phyloP scores from a whole-genome alignment of 2,329 filamentous ascomycete species.

The Coleophoma eucalyptorum region DNA sequence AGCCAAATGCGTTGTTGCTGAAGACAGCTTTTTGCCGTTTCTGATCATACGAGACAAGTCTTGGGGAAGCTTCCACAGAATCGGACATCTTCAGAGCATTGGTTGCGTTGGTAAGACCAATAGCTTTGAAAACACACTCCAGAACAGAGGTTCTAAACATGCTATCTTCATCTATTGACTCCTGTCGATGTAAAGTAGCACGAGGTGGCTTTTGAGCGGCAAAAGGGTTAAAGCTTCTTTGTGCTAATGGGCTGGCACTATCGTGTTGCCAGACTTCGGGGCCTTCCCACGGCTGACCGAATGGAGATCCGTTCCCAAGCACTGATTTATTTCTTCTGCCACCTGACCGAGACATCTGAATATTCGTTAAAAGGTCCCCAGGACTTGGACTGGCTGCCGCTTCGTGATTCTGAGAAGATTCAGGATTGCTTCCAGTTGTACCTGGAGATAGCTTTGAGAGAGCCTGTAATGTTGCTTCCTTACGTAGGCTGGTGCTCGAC shows the following conservation, averaged over 20 bases:
- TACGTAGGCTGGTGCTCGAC: conserved; percentile 71
- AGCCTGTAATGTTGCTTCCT: conserved; percentile 74
- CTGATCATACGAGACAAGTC: conserved; percentile 79
- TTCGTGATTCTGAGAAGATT: conserved; percentile 24
- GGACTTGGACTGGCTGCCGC: conserved; percentile 49
- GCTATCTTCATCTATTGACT: conserved; percentile 82
- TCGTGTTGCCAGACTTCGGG: conserved; percentile 26
- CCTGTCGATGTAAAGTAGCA: conserved; percentile 62
- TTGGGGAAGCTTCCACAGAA: conserved; percentile 82
- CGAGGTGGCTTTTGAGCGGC: conserved; percentile 42
- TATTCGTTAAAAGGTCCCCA: conserved; percentile 77
- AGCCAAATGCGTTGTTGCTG: conserved; percentile 80
- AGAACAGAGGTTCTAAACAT: conserved; percentile 87
- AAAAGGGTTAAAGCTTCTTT: conserved; percentile 53
- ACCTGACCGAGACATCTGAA: conserved; percentile 62
- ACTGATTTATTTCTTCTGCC: conserved; percentile 35
- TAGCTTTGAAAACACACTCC: conserved; percentile 92
- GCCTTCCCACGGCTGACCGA: conserved; percentile 21
- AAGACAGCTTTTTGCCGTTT: conserved; percentile 76
- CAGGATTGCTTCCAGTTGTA: conserved; percentile 22
- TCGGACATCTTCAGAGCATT: conserved; percentile 62
- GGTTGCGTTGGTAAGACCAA: conserved; percentile 72
- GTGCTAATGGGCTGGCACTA: conserved; percentile 23
- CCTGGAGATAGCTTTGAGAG: conserved; percentile 16
- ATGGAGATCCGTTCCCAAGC: conserved; percentile 6